Base-by-base conservation (phyloP, 768 basidiomycete species). In the Amanita phalloides region DNA sequence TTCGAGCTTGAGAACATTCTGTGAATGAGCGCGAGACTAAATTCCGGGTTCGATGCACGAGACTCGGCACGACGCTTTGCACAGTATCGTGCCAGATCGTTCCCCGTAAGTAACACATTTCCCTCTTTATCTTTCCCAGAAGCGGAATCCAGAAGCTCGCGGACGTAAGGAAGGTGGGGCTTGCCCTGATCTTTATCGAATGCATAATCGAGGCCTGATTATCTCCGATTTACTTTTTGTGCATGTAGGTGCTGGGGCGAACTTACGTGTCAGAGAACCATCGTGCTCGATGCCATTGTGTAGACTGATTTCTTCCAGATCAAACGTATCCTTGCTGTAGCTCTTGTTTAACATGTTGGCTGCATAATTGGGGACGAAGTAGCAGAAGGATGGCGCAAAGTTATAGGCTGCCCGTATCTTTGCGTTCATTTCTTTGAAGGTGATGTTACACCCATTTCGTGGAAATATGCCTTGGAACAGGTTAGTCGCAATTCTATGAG, bases 231-330 rank as follows among this genome's bases (percentile, higher is more conserved):
- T 9, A 26, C 33, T 30, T 35, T 17, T 45, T 42, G 17, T 21
- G 20, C 8, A 35, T 25, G 33, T 17, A 14, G 7, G 6, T 13
- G 20, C 17, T 20, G 33, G 30, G 5, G 25, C 74, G 9, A 72
- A 72, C 78, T 43, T 62, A 83, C 83, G 72, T 13, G 73, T 70
- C 20, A 86, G 66, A 0, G 81, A 83, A 0, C 68, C 82, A 58
- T 86, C 82, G 57, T 86, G 82, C 56, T 86, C 84, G 50, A 86
- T 86, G 5, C 82, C 80, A 54, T 87, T 88, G 63, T 90, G 88
- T 10, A 84, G 60, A 59, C 78, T 77, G 38, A 90, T 70, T 32
- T 90, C 86, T 7, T 68, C 66, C 10, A 90, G 67, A 58, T 89
- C 77, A 56, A 86, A 77, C 6, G 68, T 77, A 51, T 81, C 86